Evolutionary conservation across 768 basidiomycete species (phyloP).

Genomic region (Candolleomyces eurysporus): DNA sequence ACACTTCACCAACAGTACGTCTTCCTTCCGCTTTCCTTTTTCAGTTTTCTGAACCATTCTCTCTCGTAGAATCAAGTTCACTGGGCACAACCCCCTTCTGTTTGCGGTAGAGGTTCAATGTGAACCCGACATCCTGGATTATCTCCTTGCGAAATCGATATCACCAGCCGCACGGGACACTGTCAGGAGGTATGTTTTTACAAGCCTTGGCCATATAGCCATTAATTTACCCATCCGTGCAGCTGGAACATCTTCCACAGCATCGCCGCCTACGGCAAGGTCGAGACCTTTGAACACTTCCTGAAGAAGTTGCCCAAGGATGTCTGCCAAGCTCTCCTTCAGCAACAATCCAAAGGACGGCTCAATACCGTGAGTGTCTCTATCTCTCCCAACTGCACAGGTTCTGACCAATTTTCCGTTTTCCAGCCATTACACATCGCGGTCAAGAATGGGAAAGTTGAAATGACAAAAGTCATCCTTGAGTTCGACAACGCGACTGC

Average conservation of each 20-base stretch:
- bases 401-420: not conserved
- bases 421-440: slow-evolving; percentile 55
- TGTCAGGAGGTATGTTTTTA: slow-evolving; percentile 37
- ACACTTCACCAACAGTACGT: slow-evolving; percentile 44
- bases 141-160: slow-evolving; percentile 44
- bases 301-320: slow-evolving; percentile 52
- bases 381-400: not conserved
- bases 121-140: slow-evolving; percentile 41
- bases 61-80: slow-evolving; percentile 40
- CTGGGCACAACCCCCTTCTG: slow-evolving; percentile 43
- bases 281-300: slow-evolving; percentile 39
- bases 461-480: slow-evolving; percentile 34
- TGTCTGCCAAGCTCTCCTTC: slow-evolving; percentile 39
- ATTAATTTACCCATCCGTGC: not conserved
- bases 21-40: not conserved
- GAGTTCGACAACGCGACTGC: slow-evolving; percentile 34
- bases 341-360: slow-evolving; percentile 42
- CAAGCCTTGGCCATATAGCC: not conserved
- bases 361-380: slow-evolving; percentile 42
- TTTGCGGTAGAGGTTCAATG: slow-evolving; percentile 34
- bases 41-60: slow-evolving; percentile 1
- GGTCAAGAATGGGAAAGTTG: slow-evolving; percentile 32
- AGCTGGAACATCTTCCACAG: slow-evolving; percentile 62
- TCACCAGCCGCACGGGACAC: slow-evolving; percentile 42
- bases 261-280: slow-evolving; percentile 28